Conservation (phyloP, 202 grass and related monocot species). For the Digitaria exilis region DNA sequence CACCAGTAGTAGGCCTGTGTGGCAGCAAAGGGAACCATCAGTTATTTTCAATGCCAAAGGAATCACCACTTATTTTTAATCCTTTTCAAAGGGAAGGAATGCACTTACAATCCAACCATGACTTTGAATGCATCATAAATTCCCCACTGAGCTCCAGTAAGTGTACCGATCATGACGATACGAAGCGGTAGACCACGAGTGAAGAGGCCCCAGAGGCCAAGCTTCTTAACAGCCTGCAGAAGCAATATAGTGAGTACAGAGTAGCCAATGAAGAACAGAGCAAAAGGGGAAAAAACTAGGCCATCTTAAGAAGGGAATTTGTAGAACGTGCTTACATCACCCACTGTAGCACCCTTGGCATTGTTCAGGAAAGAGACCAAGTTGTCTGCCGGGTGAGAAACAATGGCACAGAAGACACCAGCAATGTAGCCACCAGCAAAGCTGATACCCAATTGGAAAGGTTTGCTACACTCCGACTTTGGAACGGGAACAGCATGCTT, state of each 20-base stretch:
- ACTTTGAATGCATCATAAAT: conserved; percentile 92
- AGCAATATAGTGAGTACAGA: background rate
- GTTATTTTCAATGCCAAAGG: background rate
- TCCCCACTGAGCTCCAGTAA: conserved; percentile 70
- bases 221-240: conserved; percentile 70
- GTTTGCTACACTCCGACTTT: conserved; percentile 64
- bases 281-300: background rate
- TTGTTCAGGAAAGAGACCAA: conserved; percentile 70
- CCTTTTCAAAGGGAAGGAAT: background rate
- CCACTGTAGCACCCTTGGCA: conserved; percentile 61
- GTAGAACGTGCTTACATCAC: conserved; percentile 55
- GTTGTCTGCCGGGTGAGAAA: conserved; percentile 72
- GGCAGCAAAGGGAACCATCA: conserved; percentile 21
- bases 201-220: conserved; percentile 73
- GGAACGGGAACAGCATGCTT: conserved; percentile 59
- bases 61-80: conserved; percentile 12
- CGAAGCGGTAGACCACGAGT: conserved; percentile 77
- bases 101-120: conserved; percentile 78
- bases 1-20: conserved; percentile 58
- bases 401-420: conserved; percentile 58
- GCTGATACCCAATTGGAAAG: conserved; percentile 57
- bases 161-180: conserved; percentile 81
- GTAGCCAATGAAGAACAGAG: background rate
- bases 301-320: background rate
- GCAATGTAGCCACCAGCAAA: conserved; percentile 65